A percentile compares a stretch with the other conserved stretches of the same genome.
These are phyloP conservation scores for Lophiotrema nucula DNA, from an alignment of 495 filamentous ascomycete species.

Conservation along the genomic window DNA sequence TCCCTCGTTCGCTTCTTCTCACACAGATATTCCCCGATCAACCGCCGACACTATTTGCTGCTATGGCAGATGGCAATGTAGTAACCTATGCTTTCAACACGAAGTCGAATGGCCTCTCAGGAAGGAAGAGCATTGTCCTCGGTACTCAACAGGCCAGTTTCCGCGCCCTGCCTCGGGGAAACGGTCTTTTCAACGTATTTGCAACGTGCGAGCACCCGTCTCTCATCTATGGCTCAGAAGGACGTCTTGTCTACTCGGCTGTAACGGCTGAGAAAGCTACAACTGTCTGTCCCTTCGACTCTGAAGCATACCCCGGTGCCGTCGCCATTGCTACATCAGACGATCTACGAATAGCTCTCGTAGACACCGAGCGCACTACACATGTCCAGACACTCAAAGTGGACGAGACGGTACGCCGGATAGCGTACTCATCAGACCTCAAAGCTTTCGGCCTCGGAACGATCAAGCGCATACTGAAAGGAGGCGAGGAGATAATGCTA, in stretches of 20 bases:
- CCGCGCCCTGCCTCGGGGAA: conserved; percentile 65
- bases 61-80: conserved; percentile 93
- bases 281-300: conserved; percentile 77
- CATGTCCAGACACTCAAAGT: conserved; percentile 79
- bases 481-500: conserved; percentile 57
- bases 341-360: conserved; percentile 74
- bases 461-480: conserved; percentile 61
- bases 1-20: conserved; percentile 77
- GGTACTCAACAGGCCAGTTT: conserved; percentile 83
- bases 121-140: conserved; percentile 76
- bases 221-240: conserved; percentile 85
- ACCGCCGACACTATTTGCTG: conserved; percentile 77
- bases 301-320: conserved; percentile 73
- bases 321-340: conserved; percentile 75
- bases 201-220: conserved; percentile 92
- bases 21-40: conserved; percentile 63
- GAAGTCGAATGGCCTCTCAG: conserved; percentile 57
- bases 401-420: conserved; percentile 77
- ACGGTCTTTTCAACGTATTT: conserved; percentile 76
- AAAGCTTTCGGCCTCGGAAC: conserved; percentile 85
- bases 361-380: conserved; percentile 82
- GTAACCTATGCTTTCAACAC: conserved; percentile 76
- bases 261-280: conserved; percentile 88
- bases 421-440: conserved; percentile 78
- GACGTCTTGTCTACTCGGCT: conserved; percentile 86